phyloP scores from a whole-genome alignment of 176 grass and related monocot genomes.

The bread wheat (Triticum aestivum) region IWGSC_CS_RefSeq_v2.1 NC_057809.1:140581269-140581768 shows the following conservation, averaged over 20 bases:
- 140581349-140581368: constrained; percentile 26
- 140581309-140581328: not conserved
- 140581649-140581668: not conserved
- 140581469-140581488: not conserved
- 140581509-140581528: constrained; percentile 48
- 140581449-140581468: not conserved
- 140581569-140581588: constrained; percentile 88
- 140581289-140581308: not conserved
- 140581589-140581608: constrained; percentile 95
- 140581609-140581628: constrained; percentile 85
- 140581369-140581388: not conserved
- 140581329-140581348: not conserved
- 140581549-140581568: constrained; percentile 91
- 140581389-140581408: not conserved
- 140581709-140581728: not conserved
- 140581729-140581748: too few species aligned
- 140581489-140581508: not conserved
- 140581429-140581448: not conserved
- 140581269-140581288: not conserved
- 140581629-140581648: constrained; percentile 75
- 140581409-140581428: not conserved
- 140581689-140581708: not conserved
- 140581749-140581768: too few species aligned
- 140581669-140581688: constrained; percentile 1
- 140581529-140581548: constrained; percentile 91